Evolutionary conservation across 345 rosid species (phyloP).

Genomic region (Pseudoturritis turrita): DNA sequence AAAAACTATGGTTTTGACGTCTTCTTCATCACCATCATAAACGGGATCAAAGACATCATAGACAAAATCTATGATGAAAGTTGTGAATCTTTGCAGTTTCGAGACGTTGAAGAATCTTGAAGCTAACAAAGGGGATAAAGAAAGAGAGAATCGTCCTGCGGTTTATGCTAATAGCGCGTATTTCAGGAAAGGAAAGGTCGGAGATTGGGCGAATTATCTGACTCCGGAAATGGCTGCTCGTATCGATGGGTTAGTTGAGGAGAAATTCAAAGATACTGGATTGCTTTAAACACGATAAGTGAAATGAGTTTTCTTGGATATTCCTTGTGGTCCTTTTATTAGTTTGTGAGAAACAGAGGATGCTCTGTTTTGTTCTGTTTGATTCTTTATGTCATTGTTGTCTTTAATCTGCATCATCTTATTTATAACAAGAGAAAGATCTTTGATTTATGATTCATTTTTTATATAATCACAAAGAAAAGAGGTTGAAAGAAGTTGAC

Average conservation of each 20-base stretch:
- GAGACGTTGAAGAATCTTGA: too few relatives aligned
- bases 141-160: too few relatives aligned
- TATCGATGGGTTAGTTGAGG: conserved; percentile 15
- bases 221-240: neutral
- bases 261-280: conserved; percentile 34
- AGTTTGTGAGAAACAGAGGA: conserved; percentile 14
- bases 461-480: too few relatives aligned
- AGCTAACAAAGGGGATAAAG: too few relatives aligned
- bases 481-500: too few relatives aligned
- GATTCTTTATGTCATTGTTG: neutral
- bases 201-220: neutral
- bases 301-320: neutral
- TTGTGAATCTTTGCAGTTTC: too few relatives aligned
- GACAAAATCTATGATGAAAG: too few relatives aligned
- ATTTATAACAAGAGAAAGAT: conserved; percentile 5
- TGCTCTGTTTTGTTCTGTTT: conserved; percentile 23
- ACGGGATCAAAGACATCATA: too few relatives aligned
- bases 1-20: too few relatives aligned
- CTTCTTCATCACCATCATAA: too few relatives aligned
- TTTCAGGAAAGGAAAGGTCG: neutral
- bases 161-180: too few relatives aligned
- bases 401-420: conserved; percentile 3
- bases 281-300: conserved; percentile 19
- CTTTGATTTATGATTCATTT: conserved; percentile 3
- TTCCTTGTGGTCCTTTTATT: neutral